A percentile compares a stretch with the other conserved stretches of the same genome.
These are phyloP conservation scores for Geopyxis carbonaria DNA, from an alignment of 495 filamentous ascomycete species.

Conservation along the genomic window DNA sequence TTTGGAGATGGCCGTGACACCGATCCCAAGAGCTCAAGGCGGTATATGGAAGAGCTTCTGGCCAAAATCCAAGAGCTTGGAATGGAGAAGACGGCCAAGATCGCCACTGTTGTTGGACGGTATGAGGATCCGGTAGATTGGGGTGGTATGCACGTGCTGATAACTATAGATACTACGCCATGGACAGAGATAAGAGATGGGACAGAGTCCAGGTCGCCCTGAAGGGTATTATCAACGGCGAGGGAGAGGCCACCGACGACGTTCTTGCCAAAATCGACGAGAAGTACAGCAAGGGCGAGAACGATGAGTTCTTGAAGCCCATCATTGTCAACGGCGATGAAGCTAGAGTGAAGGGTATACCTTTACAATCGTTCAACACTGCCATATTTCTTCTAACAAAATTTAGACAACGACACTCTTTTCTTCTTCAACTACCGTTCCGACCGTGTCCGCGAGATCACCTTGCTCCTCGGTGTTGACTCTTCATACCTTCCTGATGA, in stretches of 20 bases:
- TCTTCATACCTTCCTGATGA: conserved; percentile 79
- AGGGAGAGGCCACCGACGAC: conserved; percentile 71
- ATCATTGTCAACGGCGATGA: conserved; percentile 85
- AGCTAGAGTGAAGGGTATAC: conserved; percentile 59
- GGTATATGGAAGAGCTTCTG: conserved; percentile 72
- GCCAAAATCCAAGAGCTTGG: conserved; percentile 66
- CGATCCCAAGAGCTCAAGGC: conserved; percentile 77
- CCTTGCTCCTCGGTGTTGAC: conserved; percentile 84
- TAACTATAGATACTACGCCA: conserved; percentile 54
- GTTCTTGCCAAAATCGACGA: conserved; percentile 74
- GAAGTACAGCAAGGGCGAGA: conserved; percentile 72
- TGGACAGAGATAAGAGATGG: conserved; percentile 99
- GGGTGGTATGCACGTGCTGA: not conserved
- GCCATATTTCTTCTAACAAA: conserved; percentile 16
- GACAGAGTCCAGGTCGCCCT: conserved; percentile 79
- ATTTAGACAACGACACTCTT: conserved; percentile 66
- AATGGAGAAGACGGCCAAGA: conserved; percentile 41
- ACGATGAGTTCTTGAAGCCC: conserved; percentile 94
- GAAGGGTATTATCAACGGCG: conserved; percentile 67
- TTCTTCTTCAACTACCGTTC: conserved; percentile 99
- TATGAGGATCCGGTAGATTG: conserved; percentile 30
- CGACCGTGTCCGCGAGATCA: conserved; percentile 91
- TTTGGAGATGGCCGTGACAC: conserved; percentile 96
- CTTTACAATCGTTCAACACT: not conserved
- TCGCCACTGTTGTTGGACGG: conserved; percentile 86